phyloP scores from a whole-genome alignment of 441 rosid genomes.

The Populus hybrid region DNA sequence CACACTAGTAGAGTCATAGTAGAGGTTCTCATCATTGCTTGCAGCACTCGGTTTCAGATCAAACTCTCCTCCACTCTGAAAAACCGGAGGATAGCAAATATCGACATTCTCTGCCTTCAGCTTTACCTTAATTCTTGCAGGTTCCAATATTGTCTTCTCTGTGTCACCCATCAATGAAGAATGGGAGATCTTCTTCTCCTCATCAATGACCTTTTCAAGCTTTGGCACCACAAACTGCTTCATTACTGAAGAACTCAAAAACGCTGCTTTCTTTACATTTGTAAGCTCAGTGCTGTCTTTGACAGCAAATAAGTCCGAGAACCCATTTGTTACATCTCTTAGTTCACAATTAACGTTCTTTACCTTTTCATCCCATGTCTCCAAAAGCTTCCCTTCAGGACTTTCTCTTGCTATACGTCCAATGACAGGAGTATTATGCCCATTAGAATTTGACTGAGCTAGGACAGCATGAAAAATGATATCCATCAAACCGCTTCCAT shows the following conservation, averaged over 20 bases:
- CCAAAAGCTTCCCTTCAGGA: slow-evolving; percentile 84
- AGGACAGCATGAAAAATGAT: slow-evolving; percentile 49
- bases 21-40: slow-evolving; percentile 71
- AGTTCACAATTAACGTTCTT: slow-evolving; percentile 49
- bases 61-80: slow-evolving; percentile 82
- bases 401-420: slow-evolving; percentile 69
- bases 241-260: slow-evolving; percentile 62
- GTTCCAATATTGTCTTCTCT: slow-evolving; percentile 75
- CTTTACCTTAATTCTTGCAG: slow-evolving; percentile 65
- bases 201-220: slow-evolving; percentile 78
- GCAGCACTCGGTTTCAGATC: slow-evolving; percentile 83
- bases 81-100: slow-evolving; percentile 84
- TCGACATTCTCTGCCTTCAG: slow-evolving; percentile 76
- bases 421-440: slow-evolving; percentile 42
- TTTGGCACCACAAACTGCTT: slow-evolving; percentile 72
- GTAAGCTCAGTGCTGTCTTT: slow-evolving; percentile 60
- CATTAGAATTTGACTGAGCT: slow-evolving; percentile 34
- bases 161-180: slow-evolving; percentile 71
- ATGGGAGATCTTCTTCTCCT: slow-evolving; percentile 76
- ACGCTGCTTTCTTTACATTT: slow-evolving; percentile 77
- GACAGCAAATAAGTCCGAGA: slow-evolving; percentile 71
- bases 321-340: slow-evolving; percentile 56
- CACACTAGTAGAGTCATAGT: slow-evolving; percentile 71
- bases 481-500: slow-evolving; percentile 64
- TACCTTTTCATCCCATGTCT: slow-evolving; percentile 64